Evolutionary conservation across 2,329 filamentous ascomycete genomes (phyloP).

Genomic region (Colletotrichum costaricense): DNA sequence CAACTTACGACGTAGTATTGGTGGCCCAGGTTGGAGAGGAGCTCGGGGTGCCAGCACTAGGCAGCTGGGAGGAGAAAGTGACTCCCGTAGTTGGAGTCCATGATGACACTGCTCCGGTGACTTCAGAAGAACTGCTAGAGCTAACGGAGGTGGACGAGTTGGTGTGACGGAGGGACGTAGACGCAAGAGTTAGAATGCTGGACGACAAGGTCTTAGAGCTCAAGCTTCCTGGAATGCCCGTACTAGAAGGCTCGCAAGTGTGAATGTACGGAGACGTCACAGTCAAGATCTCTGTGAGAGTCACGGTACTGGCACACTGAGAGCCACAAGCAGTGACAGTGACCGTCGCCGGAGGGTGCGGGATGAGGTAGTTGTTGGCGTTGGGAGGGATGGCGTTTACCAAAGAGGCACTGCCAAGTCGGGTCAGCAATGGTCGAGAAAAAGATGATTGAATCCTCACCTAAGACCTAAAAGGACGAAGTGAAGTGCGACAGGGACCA

Average conservation of each 20-base stretch:
- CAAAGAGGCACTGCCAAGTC: slow-evolving; percentile 38
- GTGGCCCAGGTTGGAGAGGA: background rate
- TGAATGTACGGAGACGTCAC: slow-evolving; percentile 43
- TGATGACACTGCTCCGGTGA: background rate
- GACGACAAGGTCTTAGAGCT: slow-evolving; percentile 15
- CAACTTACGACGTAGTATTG: slow-evolving; percentile 19
- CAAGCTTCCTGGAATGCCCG: background rate
- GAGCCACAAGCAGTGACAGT: slow-evolving; percentile 28
- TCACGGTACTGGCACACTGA: slow-evolving; percentile 38
- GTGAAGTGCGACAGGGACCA: slow-evolving; percentile 40
- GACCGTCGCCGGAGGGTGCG: slow-evolving; percentile 20
- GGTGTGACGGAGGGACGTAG: background rate
- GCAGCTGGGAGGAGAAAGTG: slow-evolving; percentile 15
- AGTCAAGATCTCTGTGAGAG: slow-evolving; percentile 45
- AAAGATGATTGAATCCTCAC: slow-evolving; percentile 35
- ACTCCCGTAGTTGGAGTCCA: background rate
- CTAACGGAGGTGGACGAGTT: slow-evolving; percentile 1
- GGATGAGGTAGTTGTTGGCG: slow-evolving; percentile 12
- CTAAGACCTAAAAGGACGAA: slow-evolving; percentile 44
- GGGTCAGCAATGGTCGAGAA: background rate
- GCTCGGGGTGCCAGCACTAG: slow-evolving; percentile 17
- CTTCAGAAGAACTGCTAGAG: background rate
- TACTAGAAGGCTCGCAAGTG: background rate
- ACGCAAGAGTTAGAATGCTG: background rate
- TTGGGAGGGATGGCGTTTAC: slow-evolving; percentile 40